A percentile compares a stretch with the other conserved stretches of the same genome.
Evolutionary conservation across 805 yeast genomes (phyloP).

Genomic region (Saturnispora sekii): DNA sequence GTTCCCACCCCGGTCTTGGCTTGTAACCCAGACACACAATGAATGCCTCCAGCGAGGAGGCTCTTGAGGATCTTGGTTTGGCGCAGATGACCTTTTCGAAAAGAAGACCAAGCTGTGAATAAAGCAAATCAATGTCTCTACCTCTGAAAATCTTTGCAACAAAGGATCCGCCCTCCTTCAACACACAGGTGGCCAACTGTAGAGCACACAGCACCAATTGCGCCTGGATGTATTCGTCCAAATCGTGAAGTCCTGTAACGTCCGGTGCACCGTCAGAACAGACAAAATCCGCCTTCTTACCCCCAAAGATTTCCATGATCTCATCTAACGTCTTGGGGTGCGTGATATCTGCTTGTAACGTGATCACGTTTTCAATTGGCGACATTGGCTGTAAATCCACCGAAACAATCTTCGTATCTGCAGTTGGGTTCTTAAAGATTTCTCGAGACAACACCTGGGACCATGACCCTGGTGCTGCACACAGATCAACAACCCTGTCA

Average conservation of each 20-base stretch:
- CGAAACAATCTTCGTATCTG: conserved; percentile 61
- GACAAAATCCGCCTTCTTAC: conserved; percentile 89
- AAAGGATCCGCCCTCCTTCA: conserved; percentile 84
- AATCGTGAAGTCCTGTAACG: conserved; percentile 93
- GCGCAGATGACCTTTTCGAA: conserved; percentile 90
- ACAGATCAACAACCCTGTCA: conserved; percentile 82
- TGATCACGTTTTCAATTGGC: conserved; percentile 84
- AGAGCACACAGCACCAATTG: conserved; percentile 86
- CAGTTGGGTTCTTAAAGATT: conserved; percentile 32
- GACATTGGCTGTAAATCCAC: conserved; percentile 98
- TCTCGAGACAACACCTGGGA: conserved; percentile 83
- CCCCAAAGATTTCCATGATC: conserved; percentile 76
- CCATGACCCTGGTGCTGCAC: conserved; percentile 99
- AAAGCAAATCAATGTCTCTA: conserved; percentile 85
- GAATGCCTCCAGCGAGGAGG: conserved; percentile 89
- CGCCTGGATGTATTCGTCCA: conserved; percentile 95
- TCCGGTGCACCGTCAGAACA: conserved; percentile 99
- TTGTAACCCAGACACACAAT: conserved; percentile 83
- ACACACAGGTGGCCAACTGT: conserved; percentile 80
- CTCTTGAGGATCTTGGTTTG: conserved; percentile 91
- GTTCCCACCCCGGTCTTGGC: conserved; percentile 81
- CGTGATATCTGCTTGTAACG: conserved; percentile 93
- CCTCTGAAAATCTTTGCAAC: conserved; percentile 97
- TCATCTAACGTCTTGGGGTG: conserved; percentile 80
- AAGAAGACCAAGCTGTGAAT: conserved; percentile 81